Evolutionary conservation across 768 basidiomycete species (phyloP).

Genomic region (Phlebiopsis flavidoalba): DNA sequence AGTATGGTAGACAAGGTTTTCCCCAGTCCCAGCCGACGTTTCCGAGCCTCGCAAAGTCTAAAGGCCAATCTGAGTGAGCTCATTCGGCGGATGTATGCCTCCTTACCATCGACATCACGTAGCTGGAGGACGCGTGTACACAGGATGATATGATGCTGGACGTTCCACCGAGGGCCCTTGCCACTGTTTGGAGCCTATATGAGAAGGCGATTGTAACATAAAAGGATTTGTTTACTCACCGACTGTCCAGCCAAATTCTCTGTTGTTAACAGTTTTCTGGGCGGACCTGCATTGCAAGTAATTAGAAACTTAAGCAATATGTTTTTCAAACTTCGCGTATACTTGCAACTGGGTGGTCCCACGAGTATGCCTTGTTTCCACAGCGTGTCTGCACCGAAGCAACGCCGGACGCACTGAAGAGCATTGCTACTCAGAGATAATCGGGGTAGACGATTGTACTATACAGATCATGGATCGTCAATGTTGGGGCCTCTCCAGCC

Average conservation of each 20-base stretch:
- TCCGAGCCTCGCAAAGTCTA: constrained; percentile 20
- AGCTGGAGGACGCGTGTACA: constrained; percentile 19
- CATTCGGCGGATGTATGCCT: background rate
- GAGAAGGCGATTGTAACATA: no score
- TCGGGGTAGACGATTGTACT: background rate
- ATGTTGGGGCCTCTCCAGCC: constrained; percentile 7
- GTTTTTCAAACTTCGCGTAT: background rate
- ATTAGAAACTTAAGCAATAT: background rate
- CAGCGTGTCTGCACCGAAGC: constrained; percentile 18
- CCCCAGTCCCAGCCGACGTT: constrained; percentile 25
- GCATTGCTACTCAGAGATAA: background rate
- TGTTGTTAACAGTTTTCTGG: constrained; percentile 5
- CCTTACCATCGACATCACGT: constrained; percentile 20
- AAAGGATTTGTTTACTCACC: constrained; percentile 8
- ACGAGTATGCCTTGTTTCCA: constrained; percentile 16
- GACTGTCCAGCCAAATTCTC: constrained; percentile 1
- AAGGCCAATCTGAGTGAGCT: no score
- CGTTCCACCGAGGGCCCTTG: constrained; percentile 23
- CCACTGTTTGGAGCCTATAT: constrained; percentile 12
- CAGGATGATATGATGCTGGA: constrained; percentile 22
- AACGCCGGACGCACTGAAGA: constrained; percentile 17
- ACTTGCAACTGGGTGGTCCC: constrained; percentile 17
- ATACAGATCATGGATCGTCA: constrained; percentile 9
- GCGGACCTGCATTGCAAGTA: background rate
- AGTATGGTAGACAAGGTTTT: constrained; percentile 16